phyloP scores from a whole-genome alignment of 2,329 filamentous ascomycete species.

The Aspergillus pseudoterreus region DNA sequence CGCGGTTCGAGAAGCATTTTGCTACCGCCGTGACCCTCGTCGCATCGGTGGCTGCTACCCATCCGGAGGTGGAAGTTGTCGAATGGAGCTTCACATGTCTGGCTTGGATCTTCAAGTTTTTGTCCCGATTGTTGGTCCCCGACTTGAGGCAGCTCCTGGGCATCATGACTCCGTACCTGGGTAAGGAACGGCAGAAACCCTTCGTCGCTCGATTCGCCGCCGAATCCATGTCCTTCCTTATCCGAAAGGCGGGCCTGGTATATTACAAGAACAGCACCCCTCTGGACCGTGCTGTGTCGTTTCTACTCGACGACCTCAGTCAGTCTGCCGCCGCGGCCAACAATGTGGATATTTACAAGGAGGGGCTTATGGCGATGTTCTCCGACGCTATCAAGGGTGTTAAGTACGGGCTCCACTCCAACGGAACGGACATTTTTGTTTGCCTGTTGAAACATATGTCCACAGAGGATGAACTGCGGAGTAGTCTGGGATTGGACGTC shows the following conservation, averaged over 20 bases:
- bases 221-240: constrained; percentile 88
- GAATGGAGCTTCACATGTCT: constrained; percentile 96
- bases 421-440: constrained; percentile 51
- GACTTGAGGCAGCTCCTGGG: constrained; percentile 81
- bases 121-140: constrained; percentile 80
- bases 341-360: constrained; percentile 61
- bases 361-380: constrained; percentile 89
- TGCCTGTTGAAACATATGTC: constrained; percentile 44
- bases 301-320: constrained; percentile 66
- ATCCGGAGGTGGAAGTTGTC: constrained; percentile 80
- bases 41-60: constrained; percentile 70
- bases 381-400: constrained; percentile 71
- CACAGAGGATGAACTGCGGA: constrained; percentile 26
- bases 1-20: constrained; percentile 85
- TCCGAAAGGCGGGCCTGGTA: constrained; percentile 79
- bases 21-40: constrained; percentile 70
- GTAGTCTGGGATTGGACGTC: constrained; percentile 53
- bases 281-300: constrained; percentile 65
- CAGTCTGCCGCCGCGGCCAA: constrained; percentile 30
- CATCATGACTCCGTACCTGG: constrained; percentile 78
- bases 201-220: constrained; percentile 91
- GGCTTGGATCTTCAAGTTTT: constrained; percentile 95
- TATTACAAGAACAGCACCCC: constrained; percentile 69
- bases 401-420: constrained; percentile 56
- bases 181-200: constrained; percentile 74